These are phyloP conservation scores for Alternaria longipes DNA, from an alignment of 2,329 filamentous ascomycete species.

Conservation along the genomic window DNA sequence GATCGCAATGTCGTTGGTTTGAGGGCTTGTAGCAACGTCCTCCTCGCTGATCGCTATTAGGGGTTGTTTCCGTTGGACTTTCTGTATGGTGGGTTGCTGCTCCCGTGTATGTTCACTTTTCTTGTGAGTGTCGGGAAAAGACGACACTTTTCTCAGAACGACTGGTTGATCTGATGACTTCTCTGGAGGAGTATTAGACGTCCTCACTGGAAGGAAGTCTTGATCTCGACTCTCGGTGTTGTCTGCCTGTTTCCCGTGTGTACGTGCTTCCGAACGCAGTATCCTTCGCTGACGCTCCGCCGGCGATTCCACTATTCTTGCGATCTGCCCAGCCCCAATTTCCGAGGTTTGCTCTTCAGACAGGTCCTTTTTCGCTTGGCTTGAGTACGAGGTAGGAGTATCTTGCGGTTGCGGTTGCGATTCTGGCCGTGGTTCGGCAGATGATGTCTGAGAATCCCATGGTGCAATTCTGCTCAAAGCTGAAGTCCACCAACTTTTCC, in stretches of 20 bases:
- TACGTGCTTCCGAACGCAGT: background rate
- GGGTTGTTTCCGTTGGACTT: constrained; percentile 1
- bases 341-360: background rate
- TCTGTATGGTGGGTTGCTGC: background rate
- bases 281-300: background rate
- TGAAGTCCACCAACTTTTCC: constrained; percentile 16
- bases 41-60: background rate
- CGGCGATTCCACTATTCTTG: background rate
- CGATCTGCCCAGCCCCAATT: background rate
- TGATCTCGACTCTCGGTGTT: background rate
- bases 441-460: background rate
- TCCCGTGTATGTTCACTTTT: background rate
- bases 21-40: background rate
- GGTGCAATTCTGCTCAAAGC: background rate
- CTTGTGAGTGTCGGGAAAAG: background rate
- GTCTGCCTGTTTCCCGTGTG: background rate
- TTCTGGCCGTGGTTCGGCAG: constrained; percentile 1
- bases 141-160: background rate
- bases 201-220: background rate
- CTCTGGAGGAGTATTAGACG: background rate
- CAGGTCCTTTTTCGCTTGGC: background rate
- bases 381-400: background rate
- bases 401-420: background rate
- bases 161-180: background rate
- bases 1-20: background rate